Base-by-base conservation (phyloP, 2,329 filamentous ascomycete species). In the Lachnellula subtilissima region DNA sequence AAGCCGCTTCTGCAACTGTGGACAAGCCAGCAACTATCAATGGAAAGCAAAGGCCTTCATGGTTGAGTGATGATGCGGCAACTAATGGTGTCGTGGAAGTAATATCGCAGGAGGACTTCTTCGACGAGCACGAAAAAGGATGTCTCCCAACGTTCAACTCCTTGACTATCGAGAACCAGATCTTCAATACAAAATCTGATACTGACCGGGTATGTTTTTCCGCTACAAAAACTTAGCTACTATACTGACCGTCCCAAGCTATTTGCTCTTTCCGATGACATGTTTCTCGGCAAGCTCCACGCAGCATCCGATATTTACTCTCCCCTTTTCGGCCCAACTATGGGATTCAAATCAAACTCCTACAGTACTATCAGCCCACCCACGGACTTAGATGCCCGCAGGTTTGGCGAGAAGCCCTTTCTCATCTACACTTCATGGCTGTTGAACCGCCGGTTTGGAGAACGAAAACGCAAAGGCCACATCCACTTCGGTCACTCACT, bases 101-200 rank as follows among this genome's bases (percentile, higher is more conserved):
- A 3, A 66, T 76, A 1, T 67, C 65, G 15, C 74, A 76, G 51
- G 73, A 76, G 55, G 70, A 73, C 12, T 76, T 76, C 57, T 76
- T 76, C 60, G 68, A 70, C 12, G 67, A 70, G 7, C 58, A 69
- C 8, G 71, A 71, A 53, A 62, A 66, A 42, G 65, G 67, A 39
- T 76, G 74, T 53, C 63, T 76, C 36, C 74, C 74, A n/a, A 73
- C 73, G 2, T 76, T 76, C 61, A 74, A 76, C 61, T 75, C 74
- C 9, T 66, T 75, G 11, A 70, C 72, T 2, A 74, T 75, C 50
- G 74, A 76, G 59, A 74, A 73, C 35, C 73, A 76, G 56, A 69
- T 76, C 17, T 73, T 71, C 61, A 73, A 73, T 61, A 76, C 73
- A 0, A 72, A 70, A 2, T 76, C 73, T 1, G 65, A 70, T 32